These are phyloP conservation scores for Irpex lacteus DNA, from an alignment of 1,284 basidiomycete species.

Conservation along the genomic window DNA sequence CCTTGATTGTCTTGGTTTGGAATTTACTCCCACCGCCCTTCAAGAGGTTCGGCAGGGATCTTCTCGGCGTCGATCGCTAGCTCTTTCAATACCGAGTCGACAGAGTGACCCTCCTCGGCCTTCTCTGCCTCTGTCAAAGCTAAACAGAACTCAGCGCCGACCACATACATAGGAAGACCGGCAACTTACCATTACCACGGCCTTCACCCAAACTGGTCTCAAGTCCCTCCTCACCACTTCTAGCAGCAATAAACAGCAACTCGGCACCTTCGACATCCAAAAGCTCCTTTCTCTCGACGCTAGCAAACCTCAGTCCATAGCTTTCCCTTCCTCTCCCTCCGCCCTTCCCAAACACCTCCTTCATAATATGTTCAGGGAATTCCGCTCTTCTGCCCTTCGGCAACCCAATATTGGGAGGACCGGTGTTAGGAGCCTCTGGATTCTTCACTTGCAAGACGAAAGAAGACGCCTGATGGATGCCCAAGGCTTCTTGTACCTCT, in stretches of 20 bases:
- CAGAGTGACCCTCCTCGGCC: constrained; percentile 39
- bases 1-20: too few species aligned
- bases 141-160: not conserved
- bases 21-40: constrained; percentile 44
- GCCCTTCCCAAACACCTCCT: constrained; percentile 45
- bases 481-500: constrained; percentile 50
- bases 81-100: constrained; percentile 49
- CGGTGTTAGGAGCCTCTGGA: constrained; percentile 44
- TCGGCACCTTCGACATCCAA: constrained; percentile 58
- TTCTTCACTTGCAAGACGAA: constrained; percentile 60
- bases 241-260: constrained; percentile 57
- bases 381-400: constrained; percentile 35
- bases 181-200: constrained; percentile 43
- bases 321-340: constrained; percentile 37
- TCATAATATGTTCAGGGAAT: constrained; percentile 46
- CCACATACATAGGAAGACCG: not conserved
- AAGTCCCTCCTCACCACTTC: constrained; percentile 44
- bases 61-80: constrained; percentile 43
- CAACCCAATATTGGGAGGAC: constrained; percentile 31
- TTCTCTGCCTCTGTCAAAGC: constrained; percentile 29
- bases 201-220: constrained; percentile 50
- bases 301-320: constrained; percentile 51
- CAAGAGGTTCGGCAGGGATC: constrained; percentile 47
- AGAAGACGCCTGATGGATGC: constrained; percentile 46
- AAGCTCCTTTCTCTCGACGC: constrained; percentile 50